Conservation (phyloP, 2,329 filamentous ascomycete species). For the Hypoxylon sp. region DNA sequence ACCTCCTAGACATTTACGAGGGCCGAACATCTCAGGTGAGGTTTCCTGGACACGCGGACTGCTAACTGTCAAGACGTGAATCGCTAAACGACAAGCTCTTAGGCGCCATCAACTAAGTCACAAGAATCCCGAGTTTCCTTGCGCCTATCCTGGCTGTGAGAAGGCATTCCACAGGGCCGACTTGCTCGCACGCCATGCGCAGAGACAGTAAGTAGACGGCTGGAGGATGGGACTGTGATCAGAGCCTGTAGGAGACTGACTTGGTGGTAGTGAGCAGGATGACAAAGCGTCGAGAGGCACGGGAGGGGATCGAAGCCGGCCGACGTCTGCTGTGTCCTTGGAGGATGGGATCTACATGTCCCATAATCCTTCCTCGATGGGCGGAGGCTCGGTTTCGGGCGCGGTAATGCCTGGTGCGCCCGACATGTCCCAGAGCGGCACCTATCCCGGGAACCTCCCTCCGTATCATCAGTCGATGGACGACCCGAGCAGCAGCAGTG, state of each 20-base stretch:
- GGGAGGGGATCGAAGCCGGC: constrained; percentile 40
- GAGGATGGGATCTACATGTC: constrained; percentile 33
- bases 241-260: constrained; percentile 4
- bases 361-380: constrained; percentile 27
- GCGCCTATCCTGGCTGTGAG: constrained; percentile 61
- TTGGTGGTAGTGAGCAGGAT: constrained; percentile 53
- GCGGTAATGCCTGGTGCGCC: constrained; percentile 31
- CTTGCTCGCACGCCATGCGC: constrained; percentile 64
- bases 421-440: constrained; percentile 36
- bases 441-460: constrained; percentile 34
- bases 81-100: constrained; percentile 39
- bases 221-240: background rate
- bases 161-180: constrained; percentile 66
- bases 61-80: constrained; percentile 7
- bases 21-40: constrained; percentile 68
- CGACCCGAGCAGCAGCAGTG: constrained; percentile 32
- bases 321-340: constrained; percentile 38
- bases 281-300: constrained; percentile 46
- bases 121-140: constrained; percentile 60
- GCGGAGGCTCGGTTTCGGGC: constrained; percentile 17
- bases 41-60: constrained; percentile 1
- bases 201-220: constrained; percentile 56
- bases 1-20: constrained; percentile 67
- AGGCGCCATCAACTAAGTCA: constrained; percentile 70
- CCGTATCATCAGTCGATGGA: constrained; percentile 33